These are phyloP conservation scores for Plasmodium inui DNA, from an alignment of 169 alveolate genomes.

Conservation along the genomic window DNA sequence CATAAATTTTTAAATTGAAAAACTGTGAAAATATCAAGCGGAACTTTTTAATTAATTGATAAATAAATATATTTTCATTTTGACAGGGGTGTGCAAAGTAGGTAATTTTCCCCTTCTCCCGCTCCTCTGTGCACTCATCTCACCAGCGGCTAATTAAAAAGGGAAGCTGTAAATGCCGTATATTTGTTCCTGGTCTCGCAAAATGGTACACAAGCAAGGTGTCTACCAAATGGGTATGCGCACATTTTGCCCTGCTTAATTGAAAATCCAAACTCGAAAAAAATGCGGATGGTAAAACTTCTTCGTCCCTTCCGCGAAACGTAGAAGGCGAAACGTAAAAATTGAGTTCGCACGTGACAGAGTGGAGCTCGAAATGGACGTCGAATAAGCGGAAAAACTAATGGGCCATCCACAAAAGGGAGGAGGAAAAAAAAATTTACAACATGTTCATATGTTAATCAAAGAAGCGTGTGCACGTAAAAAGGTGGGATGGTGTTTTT, in stretches of 20 bases:
- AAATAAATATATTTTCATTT: neutral
- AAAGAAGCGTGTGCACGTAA: neutral
- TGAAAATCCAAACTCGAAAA: neutral
- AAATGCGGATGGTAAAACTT: neutral
- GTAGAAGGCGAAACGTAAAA: neutral
- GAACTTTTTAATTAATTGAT: constrained; percentile 3
- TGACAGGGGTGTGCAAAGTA: neutral
- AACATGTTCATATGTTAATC: neutral
- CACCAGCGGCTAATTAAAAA: neutral
- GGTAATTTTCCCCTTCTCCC: neutral
- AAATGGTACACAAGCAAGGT: neutral
- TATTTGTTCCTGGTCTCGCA: neutral
- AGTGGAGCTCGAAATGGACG: neutral
- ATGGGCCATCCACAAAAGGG: no score
- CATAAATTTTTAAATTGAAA: neutral
- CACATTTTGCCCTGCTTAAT: neutral
- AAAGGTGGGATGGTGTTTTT: neutral
- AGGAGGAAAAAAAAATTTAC: neutral
- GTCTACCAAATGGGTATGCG: neutral
- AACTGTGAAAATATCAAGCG: neutral
- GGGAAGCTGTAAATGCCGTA: neutral
- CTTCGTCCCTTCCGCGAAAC: neutral
- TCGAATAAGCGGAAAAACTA: no score
- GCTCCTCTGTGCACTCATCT: neutral
- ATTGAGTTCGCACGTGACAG: neutral